Evolutionary conservation across 2,329 filamentous ascomycete species (phyloP).

Genomic region (Phyllosticta capitalensis): DNA sequence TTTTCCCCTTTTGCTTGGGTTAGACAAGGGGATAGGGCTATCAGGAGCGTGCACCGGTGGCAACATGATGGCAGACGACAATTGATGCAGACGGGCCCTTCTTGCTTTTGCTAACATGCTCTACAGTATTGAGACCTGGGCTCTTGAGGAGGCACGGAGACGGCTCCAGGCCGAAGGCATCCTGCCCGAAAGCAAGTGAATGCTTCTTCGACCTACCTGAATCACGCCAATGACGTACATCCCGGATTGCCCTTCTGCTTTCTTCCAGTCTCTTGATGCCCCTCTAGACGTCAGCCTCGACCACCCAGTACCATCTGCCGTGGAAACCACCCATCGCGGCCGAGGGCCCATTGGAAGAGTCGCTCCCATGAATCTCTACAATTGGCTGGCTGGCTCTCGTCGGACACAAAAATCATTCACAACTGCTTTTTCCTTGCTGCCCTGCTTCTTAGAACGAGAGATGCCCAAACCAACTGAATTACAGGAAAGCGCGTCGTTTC

Average conservation of each 20-base stretch:
- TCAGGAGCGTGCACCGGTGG: neutral
- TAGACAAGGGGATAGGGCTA: neutral
- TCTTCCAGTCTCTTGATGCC: neutral
- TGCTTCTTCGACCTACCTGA: neutral
- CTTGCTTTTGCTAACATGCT: neutral
- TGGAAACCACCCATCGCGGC: neutral
- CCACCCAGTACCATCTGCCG: neutral
- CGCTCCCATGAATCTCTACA: too few species aligned
- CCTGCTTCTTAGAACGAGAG: too few species aligned
- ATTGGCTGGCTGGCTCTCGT: too few species aligned
- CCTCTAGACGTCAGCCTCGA: too few species aligned
- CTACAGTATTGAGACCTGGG: conserved; percentile 94
- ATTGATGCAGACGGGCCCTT: neutral
- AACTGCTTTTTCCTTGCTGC: too few species aligned
- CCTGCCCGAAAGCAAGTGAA: conserved; percentile 52
- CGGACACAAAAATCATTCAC: too few species aligned
- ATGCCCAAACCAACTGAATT: too few species aligned
- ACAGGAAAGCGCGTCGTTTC: too few species aligned
- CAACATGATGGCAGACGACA: neutral
- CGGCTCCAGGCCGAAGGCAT: conserved; percentile 94
- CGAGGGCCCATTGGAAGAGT: too few species aligned
- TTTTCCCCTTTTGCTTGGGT: conserved; percentile 3
- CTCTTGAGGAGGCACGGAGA: conserved; percentile 89
- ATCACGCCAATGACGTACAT: neutral
- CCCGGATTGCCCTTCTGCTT: neutral